Base-by-base conservation (phyloP, 2,329 filamentous ascomycete genomes). In the Cladobotryum protrusum region DNA sequence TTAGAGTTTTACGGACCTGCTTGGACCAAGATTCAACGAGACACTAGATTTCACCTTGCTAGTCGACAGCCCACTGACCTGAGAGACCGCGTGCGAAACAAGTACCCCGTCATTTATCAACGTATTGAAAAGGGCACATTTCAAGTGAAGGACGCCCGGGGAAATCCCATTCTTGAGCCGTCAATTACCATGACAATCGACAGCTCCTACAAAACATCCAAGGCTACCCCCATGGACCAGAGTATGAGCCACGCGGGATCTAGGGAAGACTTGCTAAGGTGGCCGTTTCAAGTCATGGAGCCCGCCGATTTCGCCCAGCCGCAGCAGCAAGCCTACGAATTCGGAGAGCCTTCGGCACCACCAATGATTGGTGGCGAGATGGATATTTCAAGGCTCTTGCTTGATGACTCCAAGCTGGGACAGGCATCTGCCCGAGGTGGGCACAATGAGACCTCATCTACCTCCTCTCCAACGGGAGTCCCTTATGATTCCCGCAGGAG, bases 21-120 rank as follows among this genome's bases (percentile, higher is more conserved):
- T 8, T 85, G 82, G 82, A 83, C 81, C 46, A 80, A 77, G 61
- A 85, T 85, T 17, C 81, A 83, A 59, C 73, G 80, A 34, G 81
- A 85, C 52, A 64, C 75, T 13, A 70, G 70, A 24, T 83, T 81
- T 63, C 71, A 80, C 52, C 67, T 85, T n/a, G 73, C 76, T 4
- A 77, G 63, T 52, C 71, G 82, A 41, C 78, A 82, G 55, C 81
- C 82, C 1, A 85, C 81, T 0, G 82, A 85, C 58, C 63, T 85
- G 46, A 72, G 82, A 53, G 82, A 85, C 55, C 73, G 82, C 18
- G 73, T 84, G 32, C 75, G 82, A 40, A 85, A 85, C 64, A 83
- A 82, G 57, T 82, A 82, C 56, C 78, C 79, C 3, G 74, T 75
- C 13, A 75, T 79, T 32, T 84, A 81, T 57, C 70, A 74, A 19